Base-by-base conservation (phyloP, 495 filamentous ascomycete species). In the Hypoxylon rickii region DNA sequence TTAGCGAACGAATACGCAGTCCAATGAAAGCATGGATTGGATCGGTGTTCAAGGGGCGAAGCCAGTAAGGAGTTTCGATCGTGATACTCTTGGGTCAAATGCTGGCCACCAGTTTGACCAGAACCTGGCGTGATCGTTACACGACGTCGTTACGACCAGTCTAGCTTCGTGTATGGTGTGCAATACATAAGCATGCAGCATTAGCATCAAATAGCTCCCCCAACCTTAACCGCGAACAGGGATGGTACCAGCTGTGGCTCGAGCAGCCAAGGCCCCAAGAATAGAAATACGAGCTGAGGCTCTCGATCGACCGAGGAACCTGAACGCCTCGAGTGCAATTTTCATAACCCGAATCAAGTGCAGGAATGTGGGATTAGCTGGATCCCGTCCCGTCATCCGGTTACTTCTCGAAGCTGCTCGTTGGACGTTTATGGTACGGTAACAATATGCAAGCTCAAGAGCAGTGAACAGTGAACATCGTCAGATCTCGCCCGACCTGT, bases 211-310 rank as follows among this genome's bases (percentile, higher is more conserved):
- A 59, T 55, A 64, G 50, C 55, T 33, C 48, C 48, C 46, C 49
- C 51, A 40, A 29, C 45, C 40, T 48, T 39, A 42, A 17, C 29
- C 5, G 22, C 22, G 31, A 18, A 38, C 54, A 59, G 45, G 60
- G 60, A 53, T 57, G 19, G 50, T 59, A 44, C 45, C 45, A 31
- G 20, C 34, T 24, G 41, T 59, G 29, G 55, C 45, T 48, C 36
- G 39, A 38, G 18, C 44, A 48, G 55, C 55, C 50, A 64, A 59
- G 60, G 26, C 42, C 31, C 45, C 39, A 55, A 31, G 34, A 51
- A 49, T 51, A 59, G 55, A 53, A 64, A 59, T 55, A 55, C 60
- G 60, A 64, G 55, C 33, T 58, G 60, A 58, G 60, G 55, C 54
- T 57, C 59, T 36, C 53, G 38, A 42, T 29, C 52, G 20, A 8